phyloP scores from a whole-genome alignment of 148 eudicot species.

The Polygonum maritimum region DNA sequence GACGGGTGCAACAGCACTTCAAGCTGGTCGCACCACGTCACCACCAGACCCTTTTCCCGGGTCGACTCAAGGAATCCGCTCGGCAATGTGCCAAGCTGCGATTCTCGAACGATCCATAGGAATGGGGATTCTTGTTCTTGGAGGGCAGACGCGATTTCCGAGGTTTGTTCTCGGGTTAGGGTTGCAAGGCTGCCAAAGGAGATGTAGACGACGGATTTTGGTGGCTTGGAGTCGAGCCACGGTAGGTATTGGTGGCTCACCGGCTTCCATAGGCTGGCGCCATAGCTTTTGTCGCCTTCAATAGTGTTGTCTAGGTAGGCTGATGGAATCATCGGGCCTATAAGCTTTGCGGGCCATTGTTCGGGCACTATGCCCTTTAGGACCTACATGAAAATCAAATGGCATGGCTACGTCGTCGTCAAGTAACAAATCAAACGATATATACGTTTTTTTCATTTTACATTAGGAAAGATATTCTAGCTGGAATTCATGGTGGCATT shows the following conservation, averaged over 20 bases:
- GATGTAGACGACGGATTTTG: constrained; percentile 36
- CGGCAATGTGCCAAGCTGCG: constrained; percentile 30
- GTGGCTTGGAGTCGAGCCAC: constrained; percentile 38
- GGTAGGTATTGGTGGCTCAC: constrained; percentile 22
- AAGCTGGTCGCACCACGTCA: constrained; percentile 59
- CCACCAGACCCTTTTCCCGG: constrained; percentile 28
- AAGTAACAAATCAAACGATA: too few relatives aligned
- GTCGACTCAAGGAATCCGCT: constrained; percentile 16
- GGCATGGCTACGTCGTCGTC: too few relatives aligned
- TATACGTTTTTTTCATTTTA: too few relatives aligned
- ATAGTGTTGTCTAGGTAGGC: constrained; percentile 41
- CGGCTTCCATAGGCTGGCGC: constrained; percentile 58
- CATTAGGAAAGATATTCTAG: too few relatives aligned
- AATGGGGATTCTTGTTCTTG: constrained; percentile 23
- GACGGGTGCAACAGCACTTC: constrained; percentile 42
- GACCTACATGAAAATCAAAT: constrained; percentile 16
- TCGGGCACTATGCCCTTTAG: constrained; percentile 20
- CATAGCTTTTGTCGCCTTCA: constrained; percentile 39
- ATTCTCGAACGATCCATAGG: constrained; percentile 49
- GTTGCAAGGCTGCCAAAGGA: constrained; percentile 63
- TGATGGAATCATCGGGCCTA: constrained; percentile 72
- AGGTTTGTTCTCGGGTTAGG: constrained; percentile 31
- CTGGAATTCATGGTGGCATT: too few relatives aligned
- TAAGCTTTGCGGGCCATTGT: constrained; percentile 48
- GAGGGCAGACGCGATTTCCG: constrained; percentile 33